Base-by-base conservation (phyloP, 225 moss, liverwort and hornwort species). In the Ulota crispa region DNA sequence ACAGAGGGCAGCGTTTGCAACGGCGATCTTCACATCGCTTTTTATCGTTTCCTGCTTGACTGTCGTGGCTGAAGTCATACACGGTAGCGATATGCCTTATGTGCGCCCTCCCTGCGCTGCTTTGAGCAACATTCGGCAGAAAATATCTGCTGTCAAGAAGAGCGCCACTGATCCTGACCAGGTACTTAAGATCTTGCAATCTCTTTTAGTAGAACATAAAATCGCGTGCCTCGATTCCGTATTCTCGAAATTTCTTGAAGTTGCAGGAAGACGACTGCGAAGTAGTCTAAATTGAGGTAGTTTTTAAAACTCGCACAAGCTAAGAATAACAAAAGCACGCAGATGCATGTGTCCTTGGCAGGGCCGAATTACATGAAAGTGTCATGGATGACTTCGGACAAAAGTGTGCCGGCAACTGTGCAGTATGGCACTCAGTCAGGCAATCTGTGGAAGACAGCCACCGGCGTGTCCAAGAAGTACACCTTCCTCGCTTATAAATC, bases 341-440 rank as follows among this genome's bases (percentile, higher is more conserved):
- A 90, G 90, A 86, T 90, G 16, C 90, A 90, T 84, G 84, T 90
- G 56, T 88, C 90, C 30, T 64, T 90, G 86, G 90, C 90, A 80
- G 90, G 90, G 73, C 88, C 86, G 43, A 84, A 84, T 13, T 19
- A 86, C 75, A 90, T 88, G 83, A 90, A 90, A 76, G 90, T 90
- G 45, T 88, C 92, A 21, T 92, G 92, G 92, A 78, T 92, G 80
- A 88, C 84, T 56, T 82, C 84, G 36, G 82, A 80, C 74, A 34
- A 71, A 15, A 57, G 14, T 45, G 88, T 85, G 45, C 79, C 88
- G 4, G 75, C 92, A 63, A 86, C 65, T 9, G 94, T 95, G 6
- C 92, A 94, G 60, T 95, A 97, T 74, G 97, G 97, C 52, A 82
- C 82, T 31, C 82, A 82, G 26, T 73, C 92, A 23, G 89, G 89